Base-by-base conservation (phyloP, 352 stramenopile genomes). In the Pythium myriotylum region DNA sequence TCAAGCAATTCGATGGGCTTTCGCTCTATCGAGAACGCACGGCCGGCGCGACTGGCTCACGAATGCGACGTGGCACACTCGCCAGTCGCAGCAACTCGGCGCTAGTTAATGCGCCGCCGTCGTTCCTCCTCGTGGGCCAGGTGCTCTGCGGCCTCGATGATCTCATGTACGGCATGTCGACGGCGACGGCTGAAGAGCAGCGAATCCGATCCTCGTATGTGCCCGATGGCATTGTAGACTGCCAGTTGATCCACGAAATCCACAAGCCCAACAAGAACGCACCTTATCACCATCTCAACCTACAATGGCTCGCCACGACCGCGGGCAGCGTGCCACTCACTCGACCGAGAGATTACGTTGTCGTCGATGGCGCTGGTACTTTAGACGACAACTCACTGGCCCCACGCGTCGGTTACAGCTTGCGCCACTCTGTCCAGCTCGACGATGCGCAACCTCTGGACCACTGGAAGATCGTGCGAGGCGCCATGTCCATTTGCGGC, bases 401-500 rank as follows among this genome's bases (percentile, higher is more conserved):
- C 26, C 42, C 48, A 42, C 71, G 70, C 16, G 71, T 86, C 24
- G 74, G 74, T 16, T 88, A 83, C 64, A 76, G 66, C 49, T 65
- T 86, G 12, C 76, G 73, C 40, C 79, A 88, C 65, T 88, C 79
- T 26, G 71, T 88, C 19, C 69, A 68, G n/a, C 79, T 86, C 32
- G 72, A 74, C 8, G 60, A 79, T 49, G 72, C 75, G 43, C 69
- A 65, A 22, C 65, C 57, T 41, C 68, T 83, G 40, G 56, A 74
- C 35, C 47, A 65, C 20, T 26, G 46, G 16, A 56, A 56, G 20
- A 72, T 84, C 43, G 69, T 73, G 24, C 70, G 77, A 4, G 77
- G 73, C 26, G 77, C 79, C 54, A 79, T 84, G 66, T 84, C 75
- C 0, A 62, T 84, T 5, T 87, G 75, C 60, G 74, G 70, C 0